Evolutionary conservation across 805 yeast genomes (phyloP), one percentile per base, ranked within the genome.

Genomic region (Hanseniaspora thailandica): DNA sequence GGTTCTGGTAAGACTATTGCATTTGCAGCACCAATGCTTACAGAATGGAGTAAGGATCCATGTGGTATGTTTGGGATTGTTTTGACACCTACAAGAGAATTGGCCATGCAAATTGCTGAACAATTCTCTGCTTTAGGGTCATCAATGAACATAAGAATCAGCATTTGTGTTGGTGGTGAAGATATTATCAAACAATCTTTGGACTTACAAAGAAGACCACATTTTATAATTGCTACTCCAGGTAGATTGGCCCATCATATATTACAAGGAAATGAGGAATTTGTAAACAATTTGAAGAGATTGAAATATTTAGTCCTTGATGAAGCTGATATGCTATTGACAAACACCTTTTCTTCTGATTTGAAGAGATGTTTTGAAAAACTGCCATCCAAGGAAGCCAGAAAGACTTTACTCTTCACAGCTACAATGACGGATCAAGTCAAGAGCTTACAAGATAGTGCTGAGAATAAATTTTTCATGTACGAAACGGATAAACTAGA

Each of bases 1-100:
- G 98, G 98, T 68, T 83, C 95, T 17, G 98, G 98, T 76, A 93
- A 93, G 65, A 93, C 98, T 1, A 81, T 93, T 22, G 96, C 97
- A 1, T 93, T 93, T 74, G 97, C 90, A 1, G 94, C 87, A n/a
- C 98, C 98, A 2, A 90, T 93, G 86, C 71, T 93, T 54, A 80
- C 95, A 1, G 76, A 83, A 62, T 93, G 97, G 96, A 85, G 97
- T 0, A 84, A 82, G 59, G 97, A 93, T 65, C 98, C 98, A 1
- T 77, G 77, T 66, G 98, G 97, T 1, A 84, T 93, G 36, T 93
- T 74, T 67, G 98, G 97, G 3, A 70, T 93, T 2, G 77, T 93
- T 1, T 67, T 93, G 54, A 93, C 98, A 0, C 98, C 98, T 4
- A 83, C 90, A 0, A 74, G 99, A 67, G 98, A 93, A 55, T 69